Evolutionary conservation across 1,284 basidiomycete genomes (phyloP), one percentile per base, ranked within the genome.

Genomic region (Tremellales sp.): DNA sequence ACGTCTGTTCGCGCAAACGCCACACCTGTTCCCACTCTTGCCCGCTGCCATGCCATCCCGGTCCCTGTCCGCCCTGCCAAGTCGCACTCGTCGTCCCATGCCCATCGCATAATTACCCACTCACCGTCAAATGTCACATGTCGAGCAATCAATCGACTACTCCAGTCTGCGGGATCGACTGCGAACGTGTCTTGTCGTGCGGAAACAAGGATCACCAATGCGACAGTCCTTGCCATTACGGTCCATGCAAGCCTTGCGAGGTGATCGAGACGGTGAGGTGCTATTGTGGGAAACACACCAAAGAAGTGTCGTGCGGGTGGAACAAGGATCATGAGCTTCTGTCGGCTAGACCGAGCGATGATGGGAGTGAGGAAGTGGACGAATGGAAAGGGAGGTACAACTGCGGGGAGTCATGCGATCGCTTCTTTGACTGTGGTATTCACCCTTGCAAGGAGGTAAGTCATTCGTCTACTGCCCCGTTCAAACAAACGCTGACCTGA

Each of bases 41-140:
- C 61, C 81, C 86, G 0, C 79, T 84, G 58, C 68, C 77, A 10
- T 85, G 84, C 53, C 84, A 85, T 62, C 84, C 84, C 0, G 84
- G 91, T 22, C 84, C 89, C 0, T 93, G 89, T 71, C 85, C 89
- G 2, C 80, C 89, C 3, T 81, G 79, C 57, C 72, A 80, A 55
- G 74, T 82, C 19, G 79, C 78, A 5, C 74, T 79, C 2, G 75
- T 78, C 45, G 71, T 77, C 7, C 76, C 79, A 2, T 92, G 87
- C 65, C 83, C 84, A 50, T 89, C 86, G 52, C 80, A 80, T 40
- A 80, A 80, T 58, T 78, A 80, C 43, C 73, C 75, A 0, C 75
- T 84, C 17, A 80, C 82, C 0, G 82, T 87, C 60, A 79, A 83
- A 36, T 93, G 89, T 69, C 76, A 79, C 1, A 56, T 61, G 7